Percentiles rank a stretch among this genome's conserved stretches.
Evolutionary conservation across 495 filamentous ascomycete genomes (phyloP).

Genomic region (Penicillium arizonense): DNA sequence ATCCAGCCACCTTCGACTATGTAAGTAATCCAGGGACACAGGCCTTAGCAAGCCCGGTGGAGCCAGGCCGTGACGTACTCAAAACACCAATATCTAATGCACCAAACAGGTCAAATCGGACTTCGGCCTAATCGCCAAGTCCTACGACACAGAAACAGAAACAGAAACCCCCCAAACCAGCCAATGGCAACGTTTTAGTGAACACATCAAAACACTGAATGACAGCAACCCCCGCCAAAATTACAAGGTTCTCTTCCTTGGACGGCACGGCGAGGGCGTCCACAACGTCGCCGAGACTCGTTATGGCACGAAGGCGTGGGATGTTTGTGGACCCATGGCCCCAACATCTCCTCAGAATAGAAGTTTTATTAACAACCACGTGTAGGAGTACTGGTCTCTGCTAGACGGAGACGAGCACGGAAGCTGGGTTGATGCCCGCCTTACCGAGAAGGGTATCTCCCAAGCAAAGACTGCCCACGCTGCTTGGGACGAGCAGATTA

Average conservation of each 20-base stretch:
- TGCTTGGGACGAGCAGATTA: conserved; percentile 61
- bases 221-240: conserved; percentile 32
- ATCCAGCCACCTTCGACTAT: conserved; percentile 67
- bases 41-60: no score
- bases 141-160: conserved; percentile 45
- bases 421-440: conserved; percentile 70
- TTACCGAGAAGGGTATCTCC: conserved; percentile 60
- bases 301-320: conserved; percentile 67
- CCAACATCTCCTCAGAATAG: background rate
- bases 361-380: no score
- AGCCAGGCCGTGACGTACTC: background rate
- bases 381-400: conserved; percentile 68
- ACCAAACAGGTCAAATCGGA: conserved; percentile 44
- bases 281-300: conserved; percentile 65
- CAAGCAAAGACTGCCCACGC: conserved; percentile 64
- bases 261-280: conserved; percentile 70
- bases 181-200: conserved; percentile 65
- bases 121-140: conserved; percentile 62
- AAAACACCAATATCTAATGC: conserved; percentile 1
- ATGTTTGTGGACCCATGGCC: conserved; percentile 36
- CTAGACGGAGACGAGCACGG: conserved; percentile 65
- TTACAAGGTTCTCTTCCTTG: conserved; percentile 71
- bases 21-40: conserved; percentile 31
- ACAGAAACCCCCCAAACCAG: conserved; percentile 28
- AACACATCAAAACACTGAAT: conserved; percentile 56